Evolutionary conservation across 306 rosid species (phyloP).

Genomic region (Casuarina cunninghamiana): DNA sequence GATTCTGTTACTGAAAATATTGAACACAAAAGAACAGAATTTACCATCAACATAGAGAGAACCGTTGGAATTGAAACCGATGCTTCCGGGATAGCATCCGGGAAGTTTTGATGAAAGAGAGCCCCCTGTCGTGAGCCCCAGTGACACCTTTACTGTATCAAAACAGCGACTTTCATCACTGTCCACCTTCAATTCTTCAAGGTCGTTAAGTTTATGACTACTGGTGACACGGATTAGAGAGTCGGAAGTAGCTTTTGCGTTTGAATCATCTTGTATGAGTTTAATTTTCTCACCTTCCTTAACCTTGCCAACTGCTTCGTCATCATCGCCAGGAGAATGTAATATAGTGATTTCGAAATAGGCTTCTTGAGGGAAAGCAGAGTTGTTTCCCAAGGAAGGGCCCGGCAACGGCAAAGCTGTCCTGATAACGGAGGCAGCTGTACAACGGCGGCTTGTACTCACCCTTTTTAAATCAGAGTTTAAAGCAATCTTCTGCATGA

Average conservation of each 20-base stretch:
- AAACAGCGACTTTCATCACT: slow-evolving; percentile 39
- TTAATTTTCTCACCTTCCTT: slow-evolving; percentile 75
- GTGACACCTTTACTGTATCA: slow-evolving; percentile 53
- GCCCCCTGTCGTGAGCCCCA: slow-evolving; percentile 69
- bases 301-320: slow-evolving; percentile 37
- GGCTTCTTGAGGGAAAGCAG: slow-evolving; percentile 84
- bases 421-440: slow-evolving; percentile 51
- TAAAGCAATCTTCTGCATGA: slow-evolving; percentile 83
- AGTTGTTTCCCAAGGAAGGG: slow-evolving; percentile 64
- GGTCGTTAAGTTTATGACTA: slow-evolving; percentile 40
- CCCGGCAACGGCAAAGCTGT: slow-evolving; percentile 87
- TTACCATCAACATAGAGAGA: slow-evolving; percentile 91
- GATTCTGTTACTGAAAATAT: neutral
- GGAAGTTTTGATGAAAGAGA: slow-evolving; percentile 65
- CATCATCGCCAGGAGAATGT: slow-evolving; percentile 38
- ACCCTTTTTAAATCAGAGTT: slow-evolving; percentile 63
- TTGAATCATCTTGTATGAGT: slow-evolving; percentile 48
- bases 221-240: slow-evolving; percentile 54
- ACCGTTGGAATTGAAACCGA: slow-evolving; percentile 92
- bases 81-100: slow-evolving; percentile 82
- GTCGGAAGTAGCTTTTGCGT: slow-evolving; percentile 55
- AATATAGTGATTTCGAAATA: slow-evolving; percentile 82
- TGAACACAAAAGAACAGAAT: neutral
- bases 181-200: slow-evolving; percentile 58
- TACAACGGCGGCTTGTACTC: slow-evolving; percentile 29